Conservation (phyloP, 305 asterid species). For the Andrographis paniculata region DNA sequence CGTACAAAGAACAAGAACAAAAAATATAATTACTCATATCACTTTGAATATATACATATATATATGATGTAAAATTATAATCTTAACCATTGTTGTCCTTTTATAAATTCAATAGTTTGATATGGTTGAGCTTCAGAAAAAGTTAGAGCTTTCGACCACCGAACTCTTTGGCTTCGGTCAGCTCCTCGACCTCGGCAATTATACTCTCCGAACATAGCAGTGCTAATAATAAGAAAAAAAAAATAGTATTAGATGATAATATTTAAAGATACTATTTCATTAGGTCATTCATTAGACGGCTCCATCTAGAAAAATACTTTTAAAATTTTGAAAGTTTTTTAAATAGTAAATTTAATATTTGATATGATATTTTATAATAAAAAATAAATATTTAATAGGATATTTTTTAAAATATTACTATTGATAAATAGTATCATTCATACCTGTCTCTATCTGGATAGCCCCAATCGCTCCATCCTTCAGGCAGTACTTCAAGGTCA, state of each 20-base stretch:
- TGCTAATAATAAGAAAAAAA: conserved; percentile 27
- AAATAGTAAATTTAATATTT: no score
- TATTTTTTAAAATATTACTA: no score
- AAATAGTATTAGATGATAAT: no score
- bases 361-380: no score
- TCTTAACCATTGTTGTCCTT: conserved; percentile 54
- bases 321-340: no score
- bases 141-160: conserved; percentile 49
- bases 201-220: conserved; percentile 57
- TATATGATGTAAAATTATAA: conserved; percentile 15
- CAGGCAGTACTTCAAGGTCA: conserved; percentile 32
- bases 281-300: no score
- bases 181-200: conserved; percentile 66
- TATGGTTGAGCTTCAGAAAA: conserved; percentile 36
- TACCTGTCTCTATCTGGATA: conserved; percentile 38
- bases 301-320: background rate
- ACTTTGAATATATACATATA: no score
- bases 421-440: no score
- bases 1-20: no score
- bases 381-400: no score
- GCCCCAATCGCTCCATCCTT: conserved; percentile 68
- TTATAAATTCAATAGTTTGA: conserved; percentile 37
- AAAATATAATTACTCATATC: no score
- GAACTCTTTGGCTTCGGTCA: conserved; percentile 33
- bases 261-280: no score